Conservation (phyloP, 805 yeast species). For the Metschnikowia lachancei region DNA sequence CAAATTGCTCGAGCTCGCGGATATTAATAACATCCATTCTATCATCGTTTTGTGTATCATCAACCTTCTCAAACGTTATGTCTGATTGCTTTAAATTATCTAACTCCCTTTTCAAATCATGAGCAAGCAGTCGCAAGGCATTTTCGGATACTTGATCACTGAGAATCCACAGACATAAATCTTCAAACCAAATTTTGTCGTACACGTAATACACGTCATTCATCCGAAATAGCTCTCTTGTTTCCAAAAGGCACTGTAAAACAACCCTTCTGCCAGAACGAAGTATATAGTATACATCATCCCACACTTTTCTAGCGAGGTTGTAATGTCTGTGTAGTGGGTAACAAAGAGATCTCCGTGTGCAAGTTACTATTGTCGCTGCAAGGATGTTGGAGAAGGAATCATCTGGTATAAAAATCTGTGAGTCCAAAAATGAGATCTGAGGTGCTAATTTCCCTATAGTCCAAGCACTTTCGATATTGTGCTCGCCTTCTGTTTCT, state of each 20-base stretch:
- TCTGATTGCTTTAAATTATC: conserved; percentile 40
- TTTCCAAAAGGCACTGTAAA: conserved; percentile 54
- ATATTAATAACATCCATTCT: conserved; percentile 21
- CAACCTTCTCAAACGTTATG: conserved; percentile 55
- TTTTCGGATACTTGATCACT: conserved; percentile 57
- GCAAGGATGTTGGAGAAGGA: conserved; percentile 40
- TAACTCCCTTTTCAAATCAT: conserved; percentile 53
- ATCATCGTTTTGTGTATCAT: conserved; percentile 22
- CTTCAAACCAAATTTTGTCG: conserved; percentile 72
- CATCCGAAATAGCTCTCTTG: conserved; percentile 71
- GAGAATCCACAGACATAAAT: conserved; percentile 71
- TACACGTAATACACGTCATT: conserved; percentile 86
- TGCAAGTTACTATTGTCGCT: conserved; percentile 56
- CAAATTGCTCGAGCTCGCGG: conserved; percentile 20
- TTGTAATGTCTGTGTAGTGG: conserved; percentile 77
- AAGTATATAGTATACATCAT: conserved; percentile 64
- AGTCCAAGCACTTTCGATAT: conserved; percentile 91
- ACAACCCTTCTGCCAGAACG: conserved; percentile 68
- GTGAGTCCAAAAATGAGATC: conserved; percentile 65
- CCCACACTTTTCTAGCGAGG: conserved; percentile 63
- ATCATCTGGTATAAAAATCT: conserved; percentile 36
- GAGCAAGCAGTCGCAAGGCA: conserved; percentile 60
- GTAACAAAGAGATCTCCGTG: conserved; percentile 70
- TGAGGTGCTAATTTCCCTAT: conserved; percentile 85
- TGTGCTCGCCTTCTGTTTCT: conserved; percentile 66